These are phyloP conservation scores for Encephalitozoon intestinalis DNA, from an alignment of 371 early-diverging fungal genomes.

Conservation along the genomic window DNA sequence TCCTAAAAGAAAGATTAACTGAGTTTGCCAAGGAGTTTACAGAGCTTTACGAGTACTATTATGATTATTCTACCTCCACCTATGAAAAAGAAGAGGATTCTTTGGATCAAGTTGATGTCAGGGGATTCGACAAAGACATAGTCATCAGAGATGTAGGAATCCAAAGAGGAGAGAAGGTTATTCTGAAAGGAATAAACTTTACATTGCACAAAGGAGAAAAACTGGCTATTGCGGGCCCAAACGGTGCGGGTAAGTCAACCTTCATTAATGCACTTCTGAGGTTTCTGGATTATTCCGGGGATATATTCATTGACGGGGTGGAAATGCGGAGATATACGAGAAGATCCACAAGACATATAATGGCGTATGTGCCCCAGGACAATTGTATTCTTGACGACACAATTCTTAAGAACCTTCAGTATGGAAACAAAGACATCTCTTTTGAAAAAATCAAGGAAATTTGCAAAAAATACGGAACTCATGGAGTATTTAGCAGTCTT, in stretches of 20 bases:
- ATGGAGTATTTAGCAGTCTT: slow-evolving; percentile 64
- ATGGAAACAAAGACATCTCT: slow-evolving; percentile 61
- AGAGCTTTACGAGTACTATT: slow-evolving; percentile 1
- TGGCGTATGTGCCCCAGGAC: slow-evolving; percentile 77
- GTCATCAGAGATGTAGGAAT: slow-evolving; percentile 11
- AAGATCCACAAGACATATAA: slow-evolving; percentile 65
- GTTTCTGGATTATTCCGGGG: slow-evolving; percentile 51
- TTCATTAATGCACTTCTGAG: slow-evolving; percentile 53
- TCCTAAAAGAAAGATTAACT: background rate
- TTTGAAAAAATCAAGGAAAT: slow-evolving; percentile 63
- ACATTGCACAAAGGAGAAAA: slow-evolving; percentile 54
- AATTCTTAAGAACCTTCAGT: slow-evolving; percentile 71
- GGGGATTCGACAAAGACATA: slow-evolving; percentile 20
- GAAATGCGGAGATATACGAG: slow-evolving; percentile 66
- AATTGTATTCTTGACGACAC: slow-evolving; percentile 70
- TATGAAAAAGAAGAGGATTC: background rate
- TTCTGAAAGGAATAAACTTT: slow-evolving; percentile 45
- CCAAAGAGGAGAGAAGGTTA: background rate
- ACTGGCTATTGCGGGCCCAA: slow-evolving; percentile 56
- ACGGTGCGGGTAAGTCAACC: slow-evolving; percentile 59
- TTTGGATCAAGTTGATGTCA: background rate
- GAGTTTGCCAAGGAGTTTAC: background rate
- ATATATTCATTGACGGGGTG: slow-evolving; percentile 54
- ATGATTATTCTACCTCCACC: background rate
- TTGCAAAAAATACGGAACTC: slow-evolving; percentile 68